Percentiles rank a stretch among this genome's conserved stretches.
These are phyloP conservation scores for Zygosaccharomyces pseudobailii DNA, from an alignment of 1,139 yeast species.

Conservation along the genomic window DNA sequence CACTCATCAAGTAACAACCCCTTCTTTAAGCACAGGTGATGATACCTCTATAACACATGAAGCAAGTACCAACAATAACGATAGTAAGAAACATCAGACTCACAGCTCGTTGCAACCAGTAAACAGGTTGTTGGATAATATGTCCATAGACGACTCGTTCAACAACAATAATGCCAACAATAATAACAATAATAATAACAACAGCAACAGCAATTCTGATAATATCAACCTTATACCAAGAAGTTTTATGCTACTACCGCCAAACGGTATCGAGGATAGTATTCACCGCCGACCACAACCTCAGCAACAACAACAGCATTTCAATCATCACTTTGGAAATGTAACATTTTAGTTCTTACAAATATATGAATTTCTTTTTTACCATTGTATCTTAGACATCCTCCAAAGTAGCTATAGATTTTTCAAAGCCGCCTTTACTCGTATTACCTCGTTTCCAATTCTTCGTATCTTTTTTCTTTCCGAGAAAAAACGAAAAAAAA, in stretches of 20 bases:
- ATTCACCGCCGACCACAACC: slow-evolving; percentile 2
- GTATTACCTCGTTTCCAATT: not conserved
- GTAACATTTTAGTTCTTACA: slow-evolving; percentile 9
- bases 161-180: slow-evolving; percentile 6
- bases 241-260: slow-evolving; percentile 15
- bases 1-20: slow-evolving; percentile 1
- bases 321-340: slow-evolving; percentile 11
- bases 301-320: slow-evolving; percentile 3
- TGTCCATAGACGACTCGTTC: slow-evolving; percentile 19
- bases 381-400: not conserved
- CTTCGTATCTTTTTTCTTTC: not conserved
- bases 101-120: slow-evolving; percentile 14
- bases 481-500: too few relatives aligned
- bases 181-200: slow-evolving; percentile 1
- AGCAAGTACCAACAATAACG: not conserved
- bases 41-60: not conserved
- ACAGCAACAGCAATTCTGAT: slow-evolving; percentile 5
- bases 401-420: not conserved
- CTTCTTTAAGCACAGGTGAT: not conserved
- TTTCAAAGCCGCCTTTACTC: not conserved
- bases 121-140: slow-evolving; percentile 15
- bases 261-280: slow-evolving; percentile 10
- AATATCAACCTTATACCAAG: slow-evolving; percentile 15
- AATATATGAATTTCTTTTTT: not conserved
- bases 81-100: slow-evolving; percentile 2